Base-by-base conservation (phyloP, 768 basidiomycete species). In the Leccinum subtestaceum region DNA sequence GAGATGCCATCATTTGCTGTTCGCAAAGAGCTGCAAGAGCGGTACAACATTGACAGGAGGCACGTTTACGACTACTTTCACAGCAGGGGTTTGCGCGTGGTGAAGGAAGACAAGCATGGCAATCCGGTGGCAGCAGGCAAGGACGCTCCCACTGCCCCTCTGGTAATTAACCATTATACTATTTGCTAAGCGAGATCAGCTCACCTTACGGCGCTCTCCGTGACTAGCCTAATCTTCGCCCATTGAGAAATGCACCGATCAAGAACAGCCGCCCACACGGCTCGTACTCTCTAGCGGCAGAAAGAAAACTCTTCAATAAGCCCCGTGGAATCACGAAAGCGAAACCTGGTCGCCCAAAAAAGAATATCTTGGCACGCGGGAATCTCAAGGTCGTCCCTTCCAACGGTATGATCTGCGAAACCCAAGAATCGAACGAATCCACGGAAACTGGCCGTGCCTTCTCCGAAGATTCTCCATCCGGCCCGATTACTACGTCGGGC, bases 41-140 rank as follows among this genome's bases (percentile, higher is more conserved):
- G 85, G 49, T 88, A 87, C 69, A 77, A 76, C 59, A 85, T 88
- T 58, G 88, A 90, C 69, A 78, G 88, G 63, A 76, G 88, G 63
- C 88, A 88, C 64, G 84, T 90, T 62, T 90, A 90, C 67, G 88
- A 90, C 72, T 89, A 89, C 70, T 89, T 88, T 72, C 88, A 89
- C 71, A 80, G 78, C 65, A 75, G 78, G 65, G 82, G 85, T 40
- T 66, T 86, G 60, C 83, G 85, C 29, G 85, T 86, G 27, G 81
- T 84, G 23, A 86, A 84, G 64, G 84, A 86, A 66, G 84, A 85
- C 63, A 84, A 82, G 62, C 80, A 84, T 57, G 79, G 78, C 4
- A 84, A 85, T 67, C 69, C 81, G 52, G 75, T 77, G 53, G 13
- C 58, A 4, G 55, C 51, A 21, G 23, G 5, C 5, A 73, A 60